Conservation (phyloP, 2,329 filamentous ascomycete genomes). For the Colletotrichum siamense region DNA sequence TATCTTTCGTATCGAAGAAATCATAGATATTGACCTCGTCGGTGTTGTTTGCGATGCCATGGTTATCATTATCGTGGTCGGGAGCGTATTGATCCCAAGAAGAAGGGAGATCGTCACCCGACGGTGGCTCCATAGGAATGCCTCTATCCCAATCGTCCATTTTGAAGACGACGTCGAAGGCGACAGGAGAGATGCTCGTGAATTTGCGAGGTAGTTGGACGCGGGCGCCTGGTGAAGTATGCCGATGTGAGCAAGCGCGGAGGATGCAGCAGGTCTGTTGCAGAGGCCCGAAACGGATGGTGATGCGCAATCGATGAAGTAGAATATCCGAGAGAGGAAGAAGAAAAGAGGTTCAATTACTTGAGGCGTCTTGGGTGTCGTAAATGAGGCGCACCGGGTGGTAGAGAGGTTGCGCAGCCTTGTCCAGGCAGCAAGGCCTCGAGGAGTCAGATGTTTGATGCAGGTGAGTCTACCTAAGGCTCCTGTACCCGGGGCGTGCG, state of each 20-base stretch:
- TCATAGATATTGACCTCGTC: neutral
- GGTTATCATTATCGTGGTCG: neutral
- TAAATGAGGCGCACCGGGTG: neutral
- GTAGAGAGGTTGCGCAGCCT: slow-evolving; percentile 8
- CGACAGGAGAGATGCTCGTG: neutral
- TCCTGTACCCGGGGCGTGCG: neutral
- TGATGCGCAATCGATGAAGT: neutral
- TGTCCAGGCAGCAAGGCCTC: slow-evolving; percentile 12
- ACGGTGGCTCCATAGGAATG: neutral
- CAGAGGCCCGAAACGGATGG: neutral
- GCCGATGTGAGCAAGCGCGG: neutral
- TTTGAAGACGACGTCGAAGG: neutral
- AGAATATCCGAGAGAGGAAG: neutral
- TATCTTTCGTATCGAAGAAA: neutral
- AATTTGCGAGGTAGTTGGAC: neutral
- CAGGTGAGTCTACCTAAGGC: neutral
- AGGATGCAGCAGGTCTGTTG: neutral
- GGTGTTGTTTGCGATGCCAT: neutral
- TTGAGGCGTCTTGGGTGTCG: neutral
- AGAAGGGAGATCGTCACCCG: neutral
- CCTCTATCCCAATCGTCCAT: neutral
- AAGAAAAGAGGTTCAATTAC: neutral
- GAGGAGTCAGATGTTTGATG: slow-evolving; percentile 7
- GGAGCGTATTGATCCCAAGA: neutral
- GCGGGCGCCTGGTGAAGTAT: neutral